phyloP scores from a whole-genome alignment of 2,329 filamentous ascomycete genomes.

The Talaromyces sp. region DNA sequence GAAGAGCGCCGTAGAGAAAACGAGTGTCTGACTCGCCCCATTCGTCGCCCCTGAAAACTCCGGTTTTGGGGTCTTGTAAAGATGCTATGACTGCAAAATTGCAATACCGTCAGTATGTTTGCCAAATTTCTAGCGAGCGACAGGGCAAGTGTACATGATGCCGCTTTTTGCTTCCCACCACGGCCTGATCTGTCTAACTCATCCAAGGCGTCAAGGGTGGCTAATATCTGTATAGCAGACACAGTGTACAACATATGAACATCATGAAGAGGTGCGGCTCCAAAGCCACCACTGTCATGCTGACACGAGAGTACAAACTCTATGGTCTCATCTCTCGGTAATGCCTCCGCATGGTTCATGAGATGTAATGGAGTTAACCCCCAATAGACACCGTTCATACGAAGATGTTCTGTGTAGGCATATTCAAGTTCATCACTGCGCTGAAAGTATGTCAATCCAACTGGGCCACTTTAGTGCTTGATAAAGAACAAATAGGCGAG shows the following conservation, averaged over 20 bases:
- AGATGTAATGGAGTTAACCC: constrained; percentile 84
- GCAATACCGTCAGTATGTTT: background rate
- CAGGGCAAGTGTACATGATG: constrained; percentile 59
- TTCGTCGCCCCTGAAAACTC: constrained; percentile 88
- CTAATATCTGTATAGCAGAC: constrained; percentile 89
- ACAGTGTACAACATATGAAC: constrained; percentile 94
- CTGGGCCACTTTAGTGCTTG: background rate
- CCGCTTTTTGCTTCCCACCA: constrained; percentile 66
- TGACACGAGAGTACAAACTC: constrained; percentile 95
- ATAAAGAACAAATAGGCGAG: background rate
- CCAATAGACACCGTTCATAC: constrained; percentile 95
- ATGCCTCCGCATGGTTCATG: constrained; percentile 70
- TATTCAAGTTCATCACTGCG: constrained; percentile 94
- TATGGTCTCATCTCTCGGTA: constrained; percentile 75
- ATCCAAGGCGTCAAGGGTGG: constrained; percentile 75
- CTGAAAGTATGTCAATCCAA: constrained; percentile 42
- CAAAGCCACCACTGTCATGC: constrained; percentile 83
- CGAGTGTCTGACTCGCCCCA: constrained; percentile 96
- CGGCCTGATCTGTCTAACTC: constrained; percentile 69
- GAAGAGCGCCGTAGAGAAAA: constrained; percentile 86
- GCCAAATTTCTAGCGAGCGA: background rate
- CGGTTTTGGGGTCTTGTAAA: constrained; percentile 73
- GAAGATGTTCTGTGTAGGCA: constrained; percentile 94
- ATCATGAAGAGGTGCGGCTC: constrained; percentile 89
- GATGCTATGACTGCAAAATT: constrained; percentile 61